phyloP scores from a whole-genome alignment of 2,329 filamentous ascomycete genomes.

The Pseudocercospora crystallina region DNA sequence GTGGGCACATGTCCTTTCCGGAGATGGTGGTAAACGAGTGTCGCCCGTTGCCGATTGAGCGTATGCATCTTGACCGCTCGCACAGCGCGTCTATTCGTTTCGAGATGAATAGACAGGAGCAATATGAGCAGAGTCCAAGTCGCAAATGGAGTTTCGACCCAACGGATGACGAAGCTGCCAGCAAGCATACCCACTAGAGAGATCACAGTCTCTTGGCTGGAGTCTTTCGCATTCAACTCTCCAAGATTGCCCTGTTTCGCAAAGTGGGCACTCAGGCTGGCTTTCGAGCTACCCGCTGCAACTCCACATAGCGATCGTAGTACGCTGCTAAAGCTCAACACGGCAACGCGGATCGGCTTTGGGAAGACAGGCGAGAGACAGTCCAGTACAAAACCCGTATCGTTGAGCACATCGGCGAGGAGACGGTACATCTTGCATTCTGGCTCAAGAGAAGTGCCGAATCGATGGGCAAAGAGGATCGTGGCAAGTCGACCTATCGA shows the following conservation, averaged over 20 bases:
- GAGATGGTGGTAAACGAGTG: conserved; percentile 67
- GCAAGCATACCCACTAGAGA: conserved; percentile 83
- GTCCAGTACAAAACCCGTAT: conserved; percentile 81
- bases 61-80: conserved; percentile 78
- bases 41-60: conserved; percentile 83
- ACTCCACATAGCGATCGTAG: conserved; percentile 78
- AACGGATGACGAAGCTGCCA: conserved; percentile 77
- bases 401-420: conserved; percentile 84
- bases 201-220: conserved; percentile 91
- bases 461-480: conserved; percentile 79
- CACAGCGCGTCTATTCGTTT: conserved; percentile 84
- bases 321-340: conserved; percentile 62
- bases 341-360: conserved; percentile 53
- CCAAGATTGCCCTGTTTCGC: conserved; percentile 82
- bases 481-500: conserved; percentile 79
- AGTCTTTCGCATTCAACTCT: conserved; percentile 92
- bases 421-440: conserved; percentile 90
- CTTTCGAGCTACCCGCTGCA: conserved; percentile 85
- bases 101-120: conserved; percentile 74
- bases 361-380: conserved; percentile 75
- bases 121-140: conserved; percentile 73
- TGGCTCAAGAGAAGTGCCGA: conserved; percentile 79
- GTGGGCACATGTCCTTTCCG: conserved; percentile 51
- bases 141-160: conserved; percentile 66
- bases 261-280: conserved; percentile 88